Evolutionary conservation across 129 eudicot genomes (phyloP).

Genomic region (Artemisia argyi): DNA sequence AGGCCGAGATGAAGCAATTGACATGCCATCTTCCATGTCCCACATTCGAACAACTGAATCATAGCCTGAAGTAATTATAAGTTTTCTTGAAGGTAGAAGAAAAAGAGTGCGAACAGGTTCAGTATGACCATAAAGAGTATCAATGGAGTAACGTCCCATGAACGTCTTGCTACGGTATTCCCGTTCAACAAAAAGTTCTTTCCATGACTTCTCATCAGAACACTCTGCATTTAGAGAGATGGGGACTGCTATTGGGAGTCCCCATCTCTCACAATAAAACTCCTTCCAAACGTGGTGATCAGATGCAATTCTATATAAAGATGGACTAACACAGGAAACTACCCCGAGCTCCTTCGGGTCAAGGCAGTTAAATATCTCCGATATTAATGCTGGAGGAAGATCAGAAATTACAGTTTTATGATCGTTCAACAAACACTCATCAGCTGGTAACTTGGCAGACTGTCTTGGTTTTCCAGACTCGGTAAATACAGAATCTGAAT

Average conservation of each 20-base stretch:
- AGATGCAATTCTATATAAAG: conserved; percentile 62
- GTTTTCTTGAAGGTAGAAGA: conserved; percentile 65
- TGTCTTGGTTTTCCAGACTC: conserved; percentile 29
- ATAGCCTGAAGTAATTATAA: conserved; percentile 84
- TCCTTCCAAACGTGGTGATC: conserved; percentile 90
- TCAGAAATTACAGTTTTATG: conserved; percentile 55
- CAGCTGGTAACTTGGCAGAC: conserved; percentile 26
- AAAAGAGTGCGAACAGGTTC: conserved; percentile 80
- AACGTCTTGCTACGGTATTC: conserved; percentile 81
- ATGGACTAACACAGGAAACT: conserved; percentile 75
- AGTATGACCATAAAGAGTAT: conserved; percentile 68
- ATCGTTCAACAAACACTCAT: conserved; percentile 31
- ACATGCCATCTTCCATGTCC: conserved; percentile 91
- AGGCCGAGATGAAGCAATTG: conserved; percentile 69
- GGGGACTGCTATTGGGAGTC: conserved; percentile 52
- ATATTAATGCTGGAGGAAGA: conserved; percentile 77
- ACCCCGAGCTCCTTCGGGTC: conserved; percentile 91
- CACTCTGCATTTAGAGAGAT: conserved; percentile 30
- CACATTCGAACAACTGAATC: conserved; percentile 86
- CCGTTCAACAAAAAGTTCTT: conserved; percentile 77
- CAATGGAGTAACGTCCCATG: conserved; percentile 69
- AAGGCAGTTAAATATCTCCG: conserved; percentile 88
- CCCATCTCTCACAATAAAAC: conserved; percentile 96
- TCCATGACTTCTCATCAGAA: conserved; percentile 77
- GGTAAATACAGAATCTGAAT: conserved; percentile 19